phyloP scores from a whole-genome alignment of 331 rosid genomes.

The Cydonia oblonga region DNA sequence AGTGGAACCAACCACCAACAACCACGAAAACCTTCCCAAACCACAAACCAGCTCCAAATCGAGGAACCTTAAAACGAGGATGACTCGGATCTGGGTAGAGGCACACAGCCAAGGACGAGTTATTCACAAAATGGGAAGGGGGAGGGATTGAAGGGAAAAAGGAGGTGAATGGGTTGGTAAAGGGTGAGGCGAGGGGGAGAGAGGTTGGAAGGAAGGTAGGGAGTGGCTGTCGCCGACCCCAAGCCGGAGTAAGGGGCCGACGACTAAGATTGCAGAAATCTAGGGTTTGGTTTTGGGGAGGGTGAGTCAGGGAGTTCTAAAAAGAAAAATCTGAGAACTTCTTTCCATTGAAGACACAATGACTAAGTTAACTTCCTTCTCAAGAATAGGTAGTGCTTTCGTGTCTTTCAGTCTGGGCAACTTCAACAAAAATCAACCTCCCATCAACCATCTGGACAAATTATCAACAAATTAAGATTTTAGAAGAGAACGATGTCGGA shows the following conservation, averaged over 20 bases:
- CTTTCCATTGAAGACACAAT: no score
- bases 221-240: no score
- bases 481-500: background rate
- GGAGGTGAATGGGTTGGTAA: background rate
- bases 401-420: constrained; percentile 19
- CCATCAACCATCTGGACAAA: constrained; percentile 58
- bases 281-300: no score
- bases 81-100: no score
- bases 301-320: no score
- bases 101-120: background rate
- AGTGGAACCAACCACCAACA: background rate
- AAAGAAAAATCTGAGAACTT: no score
- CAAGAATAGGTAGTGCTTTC: constrained; percentile 1
- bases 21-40: background rate
- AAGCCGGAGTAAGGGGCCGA: no score
- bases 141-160: no score
- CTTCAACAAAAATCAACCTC: constrained; percentile 66
- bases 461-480: background rate
- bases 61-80: background rate
- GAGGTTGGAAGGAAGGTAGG: no score
- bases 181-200: no score
- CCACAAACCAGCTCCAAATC: background rate
- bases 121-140: background rate
- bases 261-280: no score
- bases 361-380: background rate